Percentiles rank a stretch among this genome's conserved stretches.
These are phyloP conservation scores for Amaranthus palmeri DNA, from an alignment of 148 eudicot species.

Conservation along the genomic window DNA sequence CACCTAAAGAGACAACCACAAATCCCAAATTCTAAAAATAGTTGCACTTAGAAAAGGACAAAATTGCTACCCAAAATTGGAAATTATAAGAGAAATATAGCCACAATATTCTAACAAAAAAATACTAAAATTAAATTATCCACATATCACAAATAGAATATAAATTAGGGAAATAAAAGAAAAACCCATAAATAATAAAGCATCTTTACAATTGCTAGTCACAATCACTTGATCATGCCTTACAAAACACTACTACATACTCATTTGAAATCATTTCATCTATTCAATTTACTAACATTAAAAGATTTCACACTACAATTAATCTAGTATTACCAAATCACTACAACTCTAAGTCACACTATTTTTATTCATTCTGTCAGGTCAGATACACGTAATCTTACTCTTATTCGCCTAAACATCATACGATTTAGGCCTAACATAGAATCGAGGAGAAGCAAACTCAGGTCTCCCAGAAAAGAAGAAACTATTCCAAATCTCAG, in stretches of 20 bases:
- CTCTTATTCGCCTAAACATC: conserved; percentile 15
- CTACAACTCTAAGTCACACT: background rate
- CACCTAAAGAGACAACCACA: conserved; percentile 10
- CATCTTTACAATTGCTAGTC: conserved; percentile 24
- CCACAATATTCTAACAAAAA: background rate
- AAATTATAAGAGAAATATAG: background rate
- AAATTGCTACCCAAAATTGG: no score
- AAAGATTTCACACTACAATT: conserved; percentile 1
- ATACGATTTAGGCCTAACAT: conserved; percentile 34
- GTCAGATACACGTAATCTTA: conserved; percentile 10
- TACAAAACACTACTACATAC: conserved; percentile 1
- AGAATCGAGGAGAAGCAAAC: conserved; percentile 24
- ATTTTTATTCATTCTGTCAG: no score
- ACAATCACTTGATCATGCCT: conserved; percentile 4
- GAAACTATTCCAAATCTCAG: conserved; percentile 79
- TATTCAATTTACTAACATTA: background rate
- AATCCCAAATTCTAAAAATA: conserved; percentile 15
- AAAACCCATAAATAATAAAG: background rate
- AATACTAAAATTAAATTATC: background rate
- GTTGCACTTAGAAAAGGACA: no score
- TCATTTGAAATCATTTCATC: background rate
- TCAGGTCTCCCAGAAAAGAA: conserved; percentile 27
- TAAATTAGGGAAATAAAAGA: no score
- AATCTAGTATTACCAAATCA: background rate
- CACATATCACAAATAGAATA: no score